Conservation (phyloP, 2,329 filamentous ascomycete species). For the Volutella citrinella region DNA sequence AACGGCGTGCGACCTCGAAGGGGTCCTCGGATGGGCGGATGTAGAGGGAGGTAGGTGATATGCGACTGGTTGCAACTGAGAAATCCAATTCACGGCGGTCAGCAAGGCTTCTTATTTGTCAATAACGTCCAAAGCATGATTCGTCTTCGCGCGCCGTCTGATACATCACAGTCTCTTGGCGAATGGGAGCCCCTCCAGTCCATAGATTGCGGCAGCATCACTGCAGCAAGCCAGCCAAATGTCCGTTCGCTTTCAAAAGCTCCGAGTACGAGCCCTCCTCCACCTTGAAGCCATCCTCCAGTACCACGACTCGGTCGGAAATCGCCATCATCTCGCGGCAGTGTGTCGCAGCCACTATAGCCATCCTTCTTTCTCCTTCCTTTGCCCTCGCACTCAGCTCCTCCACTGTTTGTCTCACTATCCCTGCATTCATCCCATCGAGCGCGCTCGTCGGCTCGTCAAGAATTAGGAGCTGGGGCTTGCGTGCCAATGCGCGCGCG, state of each 20-base stretch:
- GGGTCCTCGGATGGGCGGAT: no score
- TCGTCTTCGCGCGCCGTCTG: no score
- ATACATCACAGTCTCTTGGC: no score
- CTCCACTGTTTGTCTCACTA: slow-evolving; percentile 61
- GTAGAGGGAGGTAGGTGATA: no score
- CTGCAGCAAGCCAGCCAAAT: slow-evolving; percentile 49
- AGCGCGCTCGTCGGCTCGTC: slow-evolving; percentile 86
- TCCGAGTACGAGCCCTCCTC: slow-evolving; percentile 65
- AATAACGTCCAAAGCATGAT: no score
- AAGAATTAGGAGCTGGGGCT: slow-evolving; percentile 70
- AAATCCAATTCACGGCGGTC: no score
- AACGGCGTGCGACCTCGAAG: no score
- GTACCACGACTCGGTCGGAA: slow-evolving; percentile 68
- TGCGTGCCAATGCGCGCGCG: slow-evolving; percentile 71
- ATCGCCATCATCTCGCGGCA: slow-evolving; percentile 81
- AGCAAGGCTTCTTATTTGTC: no score
- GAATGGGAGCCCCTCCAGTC: no score
- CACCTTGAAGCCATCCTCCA: slow-evolving; percentile 65
- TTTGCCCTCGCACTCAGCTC: slow-evolving; percentile 41
- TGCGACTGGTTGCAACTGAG: no score
- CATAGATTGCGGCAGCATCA: no score
- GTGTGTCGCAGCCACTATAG: slow-evolving; percentile 81
- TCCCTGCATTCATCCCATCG: slow-evolving; percentile 64
- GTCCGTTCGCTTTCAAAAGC: slow-evolving; percentile 45
- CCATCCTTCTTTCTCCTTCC: slow-evolving; percentile 42